Conservation (phyloP, 176 grass and related monocot genomes). For the Juncus effusus region DNA sequence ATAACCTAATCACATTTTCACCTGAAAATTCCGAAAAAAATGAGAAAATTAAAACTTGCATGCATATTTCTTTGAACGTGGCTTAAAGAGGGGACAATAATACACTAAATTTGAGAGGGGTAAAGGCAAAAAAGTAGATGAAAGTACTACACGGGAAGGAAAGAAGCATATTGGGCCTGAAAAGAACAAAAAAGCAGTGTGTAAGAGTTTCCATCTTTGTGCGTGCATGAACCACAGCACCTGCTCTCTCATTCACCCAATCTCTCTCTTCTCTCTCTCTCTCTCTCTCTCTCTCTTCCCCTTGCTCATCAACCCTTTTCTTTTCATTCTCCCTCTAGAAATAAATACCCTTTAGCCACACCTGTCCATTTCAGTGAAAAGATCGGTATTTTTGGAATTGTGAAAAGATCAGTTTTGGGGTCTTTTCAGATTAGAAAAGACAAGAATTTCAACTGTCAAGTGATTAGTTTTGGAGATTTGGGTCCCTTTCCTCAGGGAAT, state of each 20-base stretch:
- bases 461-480: neutral
- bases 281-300: slow-evolving; percentile 40
- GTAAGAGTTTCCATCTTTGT: slow-evolving; percentile 19
- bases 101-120: slow-evolving; percentile 10
- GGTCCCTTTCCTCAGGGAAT: neutral
- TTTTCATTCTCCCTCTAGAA: slow-evolving; percentile 47
- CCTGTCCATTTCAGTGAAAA: slow-evolving; percentile 39
- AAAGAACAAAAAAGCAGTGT: slow-evolving; percentile 23
- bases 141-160: neutral
- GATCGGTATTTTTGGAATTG: too few species aligned
- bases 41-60: neutral
- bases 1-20: too few species aligned
- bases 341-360: slow-evolving; percentile 25
- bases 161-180: slow-evolving; percentile 13
- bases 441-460: neutral
- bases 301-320: slow-evolving; percentile 5
- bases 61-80: too few species aligned
- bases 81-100: too few species aligned
- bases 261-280: slow-evolving; percentile 9
- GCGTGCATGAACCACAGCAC: slow-evolving; percentile 16
- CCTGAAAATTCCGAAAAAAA: too few species aligned
- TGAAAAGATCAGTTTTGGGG: slow-evolving; percentile 26
- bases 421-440: slow-evolving; percentile 34
- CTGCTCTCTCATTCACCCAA: neutral
- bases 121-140: neutral